Evolutionary conservation across 805 yeast species (phyloP), one percentile per base, ranked within the genome.

Genomic region (Teunomyces pallodes): DNA sequence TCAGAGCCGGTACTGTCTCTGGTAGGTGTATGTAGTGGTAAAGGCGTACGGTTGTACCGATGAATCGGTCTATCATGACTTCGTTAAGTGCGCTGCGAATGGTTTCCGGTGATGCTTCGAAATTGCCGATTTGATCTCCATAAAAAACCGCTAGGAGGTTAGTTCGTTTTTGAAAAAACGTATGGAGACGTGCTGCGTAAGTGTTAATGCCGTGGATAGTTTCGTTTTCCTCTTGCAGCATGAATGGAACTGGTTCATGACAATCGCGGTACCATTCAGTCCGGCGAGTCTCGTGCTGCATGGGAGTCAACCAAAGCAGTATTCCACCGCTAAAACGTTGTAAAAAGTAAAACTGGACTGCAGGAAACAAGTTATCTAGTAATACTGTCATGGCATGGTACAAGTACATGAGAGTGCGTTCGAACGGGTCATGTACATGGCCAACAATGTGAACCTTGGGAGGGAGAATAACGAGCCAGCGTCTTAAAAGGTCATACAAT

Each of bases 281-380:
- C 10, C 14, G 16, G 14, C 9, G 35, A 7, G 10, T 10, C 5
- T 12, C 14, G n/a, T 17, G 24, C 10, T 24, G 13, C 5, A n/a
- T 12, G 17, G 36, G 31, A 36, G 35, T 31, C 9, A 13, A 3
- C 49, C 49, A 42, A 9, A 42, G 32, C 5, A 53, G 41, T 12
- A 61, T 13, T n/a, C 56, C 56, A 3, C 65, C 67, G n/a, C 49
- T 47, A 43, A 64, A 64, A 28, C 54, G 53, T 9, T 58, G 57
- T 14, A 62, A 46, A 39, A 61, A 64, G 27, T 55, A 45, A 35
- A 49, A 58, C n/a, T 43, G 50, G 3, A 56, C 60, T 6, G 48
- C 36, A 0, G 69, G 69, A 45, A 64, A 58, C 28, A 64, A 39
- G 48, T 55, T 56, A 42, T 57, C 58, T 13, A 64, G 39, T 2